These are phyloP conservation scores for Leccinum uliginosum DNA, from an alignment of 768 basidiomycete genomes.

Conservation along the genomic window DNA sequence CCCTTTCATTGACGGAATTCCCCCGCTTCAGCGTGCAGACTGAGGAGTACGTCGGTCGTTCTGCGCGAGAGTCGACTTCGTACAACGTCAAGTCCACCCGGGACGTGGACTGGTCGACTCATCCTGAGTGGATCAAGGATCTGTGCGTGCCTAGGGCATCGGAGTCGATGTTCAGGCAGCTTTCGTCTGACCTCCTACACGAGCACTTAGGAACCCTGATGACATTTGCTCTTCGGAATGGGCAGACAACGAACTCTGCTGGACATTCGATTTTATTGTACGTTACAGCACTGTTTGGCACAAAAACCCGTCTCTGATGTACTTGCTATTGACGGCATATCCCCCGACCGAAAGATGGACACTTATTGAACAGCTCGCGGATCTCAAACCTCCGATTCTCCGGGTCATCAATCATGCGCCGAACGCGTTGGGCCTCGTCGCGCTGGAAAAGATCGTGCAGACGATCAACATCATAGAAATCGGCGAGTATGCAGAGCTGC, in stretches of 20 bases:
- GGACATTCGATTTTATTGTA: slow-evolving; percentile 42
- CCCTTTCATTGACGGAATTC: background rate
- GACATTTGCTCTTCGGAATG: slow-evolving; percentile 36
- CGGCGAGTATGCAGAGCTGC: slow-evolving; percentile 45
- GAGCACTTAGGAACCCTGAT: slow-evolving; percentile 20
- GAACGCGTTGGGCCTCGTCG: slow-evolving; percentile 52
- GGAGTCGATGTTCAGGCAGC: slow-evolving; percentile 16
- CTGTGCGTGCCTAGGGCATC: slow-evolving; percentile 26
- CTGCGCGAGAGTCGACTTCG: slow-evolving; percentile 38
- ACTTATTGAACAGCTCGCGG: slow-evolving; percentile 24
- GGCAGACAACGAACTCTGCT: slow-evolving; percentile 51
- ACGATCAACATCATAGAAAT: slow-evolving; percentile 40
- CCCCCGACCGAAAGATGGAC: slow-evolving; percentile 40
- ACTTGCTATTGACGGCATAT: slow-evolving; percentile 45
- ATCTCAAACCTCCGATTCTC: slow-evolving; percentile 34
- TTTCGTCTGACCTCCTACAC: slow-evolving; percentile 19
- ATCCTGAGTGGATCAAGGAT: slow-evolving; percentile 30
- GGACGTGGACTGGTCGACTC: slow-evolving; percentile 38
- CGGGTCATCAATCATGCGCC: slow-evolving; percentile 50
- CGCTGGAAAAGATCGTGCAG: slow-evolving; percentile 49
- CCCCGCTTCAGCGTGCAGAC: slow-evolving; percentile 39
- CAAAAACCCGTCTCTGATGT: slow-evolving; percentile 49
- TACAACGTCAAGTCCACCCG: slow-evolving; percentile 40
- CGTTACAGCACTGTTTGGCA: slow-evolving; percentile 40
- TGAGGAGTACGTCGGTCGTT: slow-evolving; percentile 44